A percentile compares a stretch with the other conserved stretches of the same genome.
Conservation (phyloP, 2,329 filamentous ascomycete genomes). For the Botrytis sinoallii region DNA sequence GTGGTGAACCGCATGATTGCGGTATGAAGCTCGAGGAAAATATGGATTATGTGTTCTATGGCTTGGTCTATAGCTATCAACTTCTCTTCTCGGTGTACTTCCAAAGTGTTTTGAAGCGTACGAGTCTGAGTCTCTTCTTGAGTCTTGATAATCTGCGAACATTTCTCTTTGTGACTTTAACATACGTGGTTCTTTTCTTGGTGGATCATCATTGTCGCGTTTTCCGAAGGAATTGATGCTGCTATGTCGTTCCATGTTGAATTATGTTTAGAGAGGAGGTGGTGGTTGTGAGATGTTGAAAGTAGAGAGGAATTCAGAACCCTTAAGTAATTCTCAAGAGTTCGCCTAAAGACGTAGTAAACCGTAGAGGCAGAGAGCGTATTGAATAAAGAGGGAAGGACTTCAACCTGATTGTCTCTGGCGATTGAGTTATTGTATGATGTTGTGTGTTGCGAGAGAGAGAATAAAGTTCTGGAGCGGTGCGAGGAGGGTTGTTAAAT, state of each 20-base stretch:
- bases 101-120: background rate
- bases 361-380: background rate
- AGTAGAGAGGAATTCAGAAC: background rate
- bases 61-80: background rate
- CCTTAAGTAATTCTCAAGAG: background rate
- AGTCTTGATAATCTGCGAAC: background rate
- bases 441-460: background rate
- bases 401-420: background rate
- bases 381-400: background rate
- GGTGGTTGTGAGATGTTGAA: background rate
- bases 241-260: background rate
- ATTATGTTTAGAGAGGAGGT: background rate
- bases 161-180: background rate
- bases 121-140: background rate
- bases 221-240: background rate
- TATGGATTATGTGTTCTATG: background rate
- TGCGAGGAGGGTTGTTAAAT: background rate
- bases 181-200: background rate
- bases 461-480: background rate
- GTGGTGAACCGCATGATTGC: background rate
- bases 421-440: background rate
- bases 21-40: background rate
- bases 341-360: background rate
- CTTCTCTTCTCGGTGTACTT: background rate
- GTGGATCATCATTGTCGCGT: background rate